Conservation (phyloP, 306 rosid species). For the Spatholobus suberectus region DNA sequence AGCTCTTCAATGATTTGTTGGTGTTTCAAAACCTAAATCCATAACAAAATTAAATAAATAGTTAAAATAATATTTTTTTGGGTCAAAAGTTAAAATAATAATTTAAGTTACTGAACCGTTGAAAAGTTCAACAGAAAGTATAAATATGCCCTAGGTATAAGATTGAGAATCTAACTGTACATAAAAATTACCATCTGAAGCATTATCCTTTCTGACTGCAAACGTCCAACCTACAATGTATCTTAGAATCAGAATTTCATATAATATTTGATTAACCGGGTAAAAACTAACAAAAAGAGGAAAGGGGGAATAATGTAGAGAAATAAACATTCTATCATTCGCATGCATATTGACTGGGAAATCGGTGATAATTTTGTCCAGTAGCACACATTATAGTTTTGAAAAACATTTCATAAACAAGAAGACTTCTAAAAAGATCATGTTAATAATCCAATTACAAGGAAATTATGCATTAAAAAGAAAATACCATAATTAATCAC, state of each 20-base stretch:
- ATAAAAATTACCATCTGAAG: constrained; percentile 76
- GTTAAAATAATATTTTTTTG: not conserved
- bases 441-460: not conserved
- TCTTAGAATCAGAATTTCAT: constrained; percentile 37
- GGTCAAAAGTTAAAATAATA: not conserved
- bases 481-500: constrained; percentile 16
- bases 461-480: not conserved
- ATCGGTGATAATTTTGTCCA: not conserved
- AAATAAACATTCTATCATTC: constrained; percentile 24
- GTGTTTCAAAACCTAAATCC: constrained; percentile 81
- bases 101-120: not conserved
- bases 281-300: constrained; percentile 1
- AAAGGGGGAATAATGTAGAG: constrained; percentile 14
- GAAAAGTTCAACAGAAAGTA: constrained; percentile 16
- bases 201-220: constrained; percentile 68
- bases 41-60: not conserved
- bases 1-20: constrained; percentile 90
- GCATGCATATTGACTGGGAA: not conserved
- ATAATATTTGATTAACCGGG: constrained; percentile 10
- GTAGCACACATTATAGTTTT: constrained; percentile 13
- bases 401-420: constrained; percentile 23
- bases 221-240: constrained; percentile 65
- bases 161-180: constrained; percentile 7
- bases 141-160: not conserved
- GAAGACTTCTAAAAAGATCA: constrained; percentile 2